Evolutionary conservation across 164 flowering plant species (phyloP).

Genomic region (Magnolia kwangsiensis): DNA sequence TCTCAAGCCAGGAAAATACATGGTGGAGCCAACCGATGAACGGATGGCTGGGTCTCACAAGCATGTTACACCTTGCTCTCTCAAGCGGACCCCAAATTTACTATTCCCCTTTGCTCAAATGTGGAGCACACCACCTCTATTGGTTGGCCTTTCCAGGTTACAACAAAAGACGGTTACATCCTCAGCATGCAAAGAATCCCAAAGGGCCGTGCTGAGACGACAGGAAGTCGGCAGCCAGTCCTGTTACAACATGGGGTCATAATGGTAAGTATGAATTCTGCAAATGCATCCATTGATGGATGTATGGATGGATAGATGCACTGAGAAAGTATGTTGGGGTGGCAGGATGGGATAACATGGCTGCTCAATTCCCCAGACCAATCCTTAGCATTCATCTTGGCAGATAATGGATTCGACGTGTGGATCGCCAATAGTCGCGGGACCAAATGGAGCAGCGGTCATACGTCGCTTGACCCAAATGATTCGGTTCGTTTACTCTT

Average conservation of each 20-base stretch:
- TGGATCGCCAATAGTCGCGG: conserved; percentile 81
- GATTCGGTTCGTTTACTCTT: conserved; percentile 30
- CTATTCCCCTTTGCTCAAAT: background rate
- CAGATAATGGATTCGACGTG: conserved; percentile 72
- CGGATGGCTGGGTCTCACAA: too few species aligned
- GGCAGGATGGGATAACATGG: conserved; percentile 79
- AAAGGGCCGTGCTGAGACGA: conserved; percentile 22
- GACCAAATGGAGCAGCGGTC: conserved; percentile 58
- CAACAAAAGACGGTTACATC: conserved; percentile 73
- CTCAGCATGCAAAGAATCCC: conserved; percentile 76
- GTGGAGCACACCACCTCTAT: background rate
- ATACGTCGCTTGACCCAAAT: conserved; percentile 45
- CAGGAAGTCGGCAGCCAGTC: conserved; percentile 43
- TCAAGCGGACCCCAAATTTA: too few species aligned
- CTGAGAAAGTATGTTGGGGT: background rate
- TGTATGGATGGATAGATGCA: background rate
- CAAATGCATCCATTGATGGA: background rate
- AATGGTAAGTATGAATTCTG: conserved; percentile 34
- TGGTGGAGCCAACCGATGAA: too few species aligned
- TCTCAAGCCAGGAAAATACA: too few species aligned
- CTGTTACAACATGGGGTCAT: conserved; percentile 73
- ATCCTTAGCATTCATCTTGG: conserved; percentile 61
- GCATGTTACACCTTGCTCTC: too few species aligned
- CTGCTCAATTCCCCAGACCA: conserved; percentile 46
- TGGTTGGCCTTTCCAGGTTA: conserved; percentile 40